These are phyloP conservation scores for Amesomyces nigricolor DNA, from an alignment of 2,329 filamentous ascomycete genomes.

Conservation along the genomic window DNA sequence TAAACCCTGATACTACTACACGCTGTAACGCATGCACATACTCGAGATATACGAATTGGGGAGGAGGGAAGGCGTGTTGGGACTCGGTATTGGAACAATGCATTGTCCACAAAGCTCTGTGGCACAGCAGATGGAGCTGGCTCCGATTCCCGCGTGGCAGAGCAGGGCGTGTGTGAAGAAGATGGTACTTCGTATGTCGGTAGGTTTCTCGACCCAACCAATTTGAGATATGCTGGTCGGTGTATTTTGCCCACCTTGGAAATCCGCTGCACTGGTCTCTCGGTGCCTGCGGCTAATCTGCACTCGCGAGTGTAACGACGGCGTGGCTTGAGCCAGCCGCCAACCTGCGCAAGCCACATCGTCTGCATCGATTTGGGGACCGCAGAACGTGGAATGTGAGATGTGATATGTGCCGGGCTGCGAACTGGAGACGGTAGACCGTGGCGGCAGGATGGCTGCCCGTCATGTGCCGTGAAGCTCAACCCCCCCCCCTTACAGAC, in stretches of 20 bases:
- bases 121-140: neutral
- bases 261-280: slow-evolving; percentile 6
- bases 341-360: slow-evolving; percentile 8
- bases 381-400: neutral
- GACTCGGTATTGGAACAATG: too few relatives aligned
- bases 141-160: slow-evolving; percentile 12
- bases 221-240: neutral
- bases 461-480: too few relatives aligned
- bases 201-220: too few relatives aligned
- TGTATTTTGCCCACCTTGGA: slow-evolving; percentile 6
- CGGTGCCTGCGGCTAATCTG: slow-evolving; percentile 17
- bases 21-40: too few relatives aligned
- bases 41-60: neutral
- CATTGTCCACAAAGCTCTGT: neutral
- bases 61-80: neutral
- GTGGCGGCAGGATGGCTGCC: neutral
- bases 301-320: neutral
- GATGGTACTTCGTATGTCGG: neutral
- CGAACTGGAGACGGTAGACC: slow-evolving; percentile 1
- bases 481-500: too few relatives aligned
- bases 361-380: neutral
- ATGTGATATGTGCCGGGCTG: neutral
- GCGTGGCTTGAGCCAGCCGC: slow-evolving; percentile 12
- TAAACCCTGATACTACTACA: too few relatives aligned
- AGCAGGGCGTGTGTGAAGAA: neutral